Base-by-base conservation (phyloP, 2,329 filamentous ascomycete species). In the Aspergillus sp. region DNA sequence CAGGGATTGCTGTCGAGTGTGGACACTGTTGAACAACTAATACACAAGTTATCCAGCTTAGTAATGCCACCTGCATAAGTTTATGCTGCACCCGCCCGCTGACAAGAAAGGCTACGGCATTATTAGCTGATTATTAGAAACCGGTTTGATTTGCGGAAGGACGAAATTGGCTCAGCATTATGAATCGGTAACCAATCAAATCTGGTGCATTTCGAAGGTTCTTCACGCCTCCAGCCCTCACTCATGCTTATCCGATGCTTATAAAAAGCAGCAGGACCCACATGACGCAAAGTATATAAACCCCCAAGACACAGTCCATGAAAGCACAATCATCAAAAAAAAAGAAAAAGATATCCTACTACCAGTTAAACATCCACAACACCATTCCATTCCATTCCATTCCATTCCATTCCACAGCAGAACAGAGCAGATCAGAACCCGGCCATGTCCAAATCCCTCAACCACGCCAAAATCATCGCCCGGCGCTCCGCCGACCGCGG, bases 401-500 rank as follows among this genome's bases (percentile, higher is more conserved):
- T 21, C 3, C 21, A 21, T 21, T 21, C 3, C 21, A 21, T 21
- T 21, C 21, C 21, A 21, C 3, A 21, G 21, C 21, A 17, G 17
- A 17, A n/a, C n/a, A n/a, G 17, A 17, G 17, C 17, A 17, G 17
- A 17, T 17, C 17, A 1, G 17, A 17, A 17, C 1, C 17, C 17
- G 1, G 1, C 17, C 1, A 88, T 89, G 85, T 81, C 85, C 55
- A 86, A 85, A 73, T 77, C 83, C 40, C 84, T 89, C 60, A 75
- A 81, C 39, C 83, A 89, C 74, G 87, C 87, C 66, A 90, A 89
- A 68, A 89, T 96, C 77, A 84, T 84, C 39, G 88, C 88, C 53
- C 90, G 92, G 63, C 86, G 84, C 58, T 95, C 90, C 65, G 79
- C 81, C 58, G 81, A 84, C 45, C 84, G 92, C 52, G 91, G 91